These are phyloP conservation scores for Phytophthora quininea DNA, from an alignment of 352 stramenopile species.

Conservation along the genomic window DNA sequence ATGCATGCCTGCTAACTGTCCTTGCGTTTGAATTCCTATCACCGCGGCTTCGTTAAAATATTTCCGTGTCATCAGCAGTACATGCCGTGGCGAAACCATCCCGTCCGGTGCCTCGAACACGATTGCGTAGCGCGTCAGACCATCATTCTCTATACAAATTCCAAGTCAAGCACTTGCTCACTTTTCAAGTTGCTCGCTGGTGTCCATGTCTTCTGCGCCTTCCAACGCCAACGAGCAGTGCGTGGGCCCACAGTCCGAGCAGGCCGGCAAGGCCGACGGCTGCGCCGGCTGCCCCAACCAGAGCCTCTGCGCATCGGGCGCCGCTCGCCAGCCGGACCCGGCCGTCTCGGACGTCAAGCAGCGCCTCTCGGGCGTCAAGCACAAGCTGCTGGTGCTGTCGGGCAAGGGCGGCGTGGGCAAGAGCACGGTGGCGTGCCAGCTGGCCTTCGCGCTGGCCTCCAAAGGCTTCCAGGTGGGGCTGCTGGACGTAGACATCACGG, in stretches of 20 bases:
- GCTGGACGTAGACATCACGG: constrained; percentile 99
- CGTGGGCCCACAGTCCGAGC: constrained; percentile 94
- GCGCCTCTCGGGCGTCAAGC: constrained; percentile 86
- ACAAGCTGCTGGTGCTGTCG: constrained; percentile 99
- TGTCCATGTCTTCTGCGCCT: constrained; percentile 29
- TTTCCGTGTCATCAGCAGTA: background rate
- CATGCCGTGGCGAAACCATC: background rate
- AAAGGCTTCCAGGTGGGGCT: constrained; percentile 97
- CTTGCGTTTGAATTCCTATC: too few species aligned
- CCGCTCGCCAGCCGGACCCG: constrained; percentile 86
- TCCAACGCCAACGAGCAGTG: constrained; percentile 90
- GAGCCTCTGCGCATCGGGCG: constrained; percentile 93
- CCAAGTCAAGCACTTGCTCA: constrained; percentile 3
- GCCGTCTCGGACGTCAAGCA: constrained; percentile 89
- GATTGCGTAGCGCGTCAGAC: background rate
- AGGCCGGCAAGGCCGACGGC: constrained; percentile 93
- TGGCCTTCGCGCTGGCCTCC: constrained; percentile 95
- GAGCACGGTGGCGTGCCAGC: constrained; percentile 97
- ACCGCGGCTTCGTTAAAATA: too few species aligned
- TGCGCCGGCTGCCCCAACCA: constrained; percentile 99
- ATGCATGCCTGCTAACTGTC: too few species aligned
- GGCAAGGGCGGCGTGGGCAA: constrained; percentile 99
- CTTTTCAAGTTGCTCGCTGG: constrained; percentile 13
- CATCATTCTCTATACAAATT: background rate
- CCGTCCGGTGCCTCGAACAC: background rate